A percentile compares a stretch with the other conserved stretches of the same genome.
Conservation (phyloP, 2,329 filamentous ascomycete species). For the Neopestalotiopsis rosae region DNA sequence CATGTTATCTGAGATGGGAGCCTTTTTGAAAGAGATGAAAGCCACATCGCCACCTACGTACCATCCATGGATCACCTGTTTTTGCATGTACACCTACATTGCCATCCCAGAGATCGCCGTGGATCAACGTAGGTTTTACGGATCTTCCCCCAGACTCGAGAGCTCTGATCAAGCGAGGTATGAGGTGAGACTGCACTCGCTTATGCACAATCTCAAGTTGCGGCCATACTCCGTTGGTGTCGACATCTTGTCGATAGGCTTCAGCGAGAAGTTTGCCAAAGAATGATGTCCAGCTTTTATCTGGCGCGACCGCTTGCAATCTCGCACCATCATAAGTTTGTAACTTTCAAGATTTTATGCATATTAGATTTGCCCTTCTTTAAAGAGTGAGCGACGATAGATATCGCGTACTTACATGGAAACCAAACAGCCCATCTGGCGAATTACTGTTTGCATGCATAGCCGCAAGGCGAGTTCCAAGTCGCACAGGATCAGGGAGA, state of each 20-base stretch:
- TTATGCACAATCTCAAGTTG: conserved; percentile 26
- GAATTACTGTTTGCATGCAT: conserved; percentile 29
- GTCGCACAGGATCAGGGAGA: conserved; percentile 24
- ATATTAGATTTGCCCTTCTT: too few relatives aligned
- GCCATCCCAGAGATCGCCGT: conserved; percentile 29
- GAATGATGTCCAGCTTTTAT: conserved; percentile 24
- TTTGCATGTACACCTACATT: conserved; percentile 26
- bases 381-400: background rate
- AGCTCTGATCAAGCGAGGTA: conserved; percentile 25
- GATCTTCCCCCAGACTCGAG: conserved; percentile 21
- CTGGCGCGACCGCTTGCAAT: conserved; percentile 20
- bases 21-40: background rate
- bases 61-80: conserved; percentile 24
- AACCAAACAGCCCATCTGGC: conserved; percentile 28
- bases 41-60: background rate
- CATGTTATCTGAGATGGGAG: background rate
- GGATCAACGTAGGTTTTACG: conserved; percentile 26
- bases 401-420: conserved; percentile 14
- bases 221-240: conserved; percentile 28
- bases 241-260: conserved; percentile 27
- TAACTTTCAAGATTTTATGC: background rate
- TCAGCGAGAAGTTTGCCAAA: conserved; percentile 28
- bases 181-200: conserved; percentile 20
- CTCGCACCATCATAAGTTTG: conserved; percentile 26
- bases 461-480: conserved; percentile 26